Evolutionary conservation across 1,284 basidiomycete genomes (phyloP), one percentile per base, ranked within the genome.

Genomic region (Trametes versicolor): DNA sequence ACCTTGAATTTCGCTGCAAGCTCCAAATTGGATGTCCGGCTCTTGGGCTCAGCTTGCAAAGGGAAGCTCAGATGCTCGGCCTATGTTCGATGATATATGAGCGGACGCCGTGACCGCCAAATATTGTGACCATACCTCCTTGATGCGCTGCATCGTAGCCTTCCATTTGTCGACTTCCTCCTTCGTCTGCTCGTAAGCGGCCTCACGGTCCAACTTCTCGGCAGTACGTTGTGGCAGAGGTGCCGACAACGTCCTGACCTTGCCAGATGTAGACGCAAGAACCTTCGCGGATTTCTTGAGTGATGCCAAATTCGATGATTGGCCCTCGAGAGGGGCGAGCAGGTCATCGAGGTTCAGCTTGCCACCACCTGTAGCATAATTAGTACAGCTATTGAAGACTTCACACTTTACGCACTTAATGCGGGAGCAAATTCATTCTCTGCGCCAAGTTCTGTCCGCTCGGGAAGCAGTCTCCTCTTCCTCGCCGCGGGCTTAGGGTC

Each of bases 91-190:
- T 12, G 55, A 21, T 48, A 47, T 48, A 36, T 48, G 13, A 45
- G 25, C 23, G 29, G 25, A 23, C 41, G 36, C 25, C 4, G 36
- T 17, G 19, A 32, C 17, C 9, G 8, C 12, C 12, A 19, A 21
- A 15, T 21, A 13, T 21, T 0, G 9, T 7, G 8, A 23, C 68
- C 77, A 19, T 57, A 88, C 92, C 81, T 96, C 92, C 71, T 90
- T 89, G 68, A 97, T 93, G 32, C 88, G 85, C 77, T 92, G 92
- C 90, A 98, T 98, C 2, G 95, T 94, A 10, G 89, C 89, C 51
- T 89, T 89, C 97, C 97, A 99, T 80, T 97, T 98, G 70, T 94
- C 89, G 2, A 97, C 93, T 76, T 99, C 97, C 70, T 89, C 87
- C 74, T 95, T 95, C 3, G 96, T 98, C 77, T 93, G 87, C 73